phyloP scores from a whole-genome alignment of 2,329 filamentous ascomycete species.

The Penicillium verrucosum region DNA sequence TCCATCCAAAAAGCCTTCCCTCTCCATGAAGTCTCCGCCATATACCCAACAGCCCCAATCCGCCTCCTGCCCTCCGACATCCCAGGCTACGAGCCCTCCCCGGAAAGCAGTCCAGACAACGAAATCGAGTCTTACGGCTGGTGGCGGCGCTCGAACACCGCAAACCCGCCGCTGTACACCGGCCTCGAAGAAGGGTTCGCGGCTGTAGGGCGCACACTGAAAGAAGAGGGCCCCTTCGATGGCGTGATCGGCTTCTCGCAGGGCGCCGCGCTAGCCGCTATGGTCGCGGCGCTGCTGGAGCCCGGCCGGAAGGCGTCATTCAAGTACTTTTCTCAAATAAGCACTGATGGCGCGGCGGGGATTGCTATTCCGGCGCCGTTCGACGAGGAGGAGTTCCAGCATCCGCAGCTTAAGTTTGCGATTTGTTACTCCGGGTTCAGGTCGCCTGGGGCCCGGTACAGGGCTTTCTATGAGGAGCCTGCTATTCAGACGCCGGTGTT shows the following conservation, averaged over 20 bases:
- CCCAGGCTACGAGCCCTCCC: conserved; percentile 60
- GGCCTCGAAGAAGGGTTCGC: conserved; percentile 67
- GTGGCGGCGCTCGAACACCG: conserved; percentile 67
- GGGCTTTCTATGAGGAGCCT: conserved; percentile 67
- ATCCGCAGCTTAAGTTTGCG: conserved; percentile 65
- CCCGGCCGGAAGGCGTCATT: conserved; percentile 48
- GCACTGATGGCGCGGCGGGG: conserved; percentile 25
- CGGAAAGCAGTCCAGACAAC: conserved; percentile 45
- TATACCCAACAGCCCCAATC: conserved; percentile 68
- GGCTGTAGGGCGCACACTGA: conserved; percentile 60
- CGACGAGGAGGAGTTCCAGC: conserved; percentile 34
- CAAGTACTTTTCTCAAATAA: conserved; percentile 33
- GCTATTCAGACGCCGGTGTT: conserved; percentile 72
- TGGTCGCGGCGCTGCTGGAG: conserved; percentile 73
- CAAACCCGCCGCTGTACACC: conserved; percentile 62
- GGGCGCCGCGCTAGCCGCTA: conserved; percentile 67
- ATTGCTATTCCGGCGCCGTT: conserved; percentile 55
- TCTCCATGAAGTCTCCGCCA: conserved; percentile 55
- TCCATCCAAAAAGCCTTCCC: conserved; percentile 71
- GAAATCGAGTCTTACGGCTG: conserved; percentile 72
- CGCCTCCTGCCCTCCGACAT: conserved; percentile 64
- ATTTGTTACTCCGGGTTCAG: conserved; percentile 76
- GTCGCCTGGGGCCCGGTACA: conserved; percentile 59
- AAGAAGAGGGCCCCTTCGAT: conserved; percentile 65
- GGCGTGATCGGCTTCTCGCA: conserved; percentile 81